These are phyloP conservation scores for Lineolata rhizophorae DNA, from an alignment of 495 filamentous ascomycete species.

Conservation along the genomic window DNA sequence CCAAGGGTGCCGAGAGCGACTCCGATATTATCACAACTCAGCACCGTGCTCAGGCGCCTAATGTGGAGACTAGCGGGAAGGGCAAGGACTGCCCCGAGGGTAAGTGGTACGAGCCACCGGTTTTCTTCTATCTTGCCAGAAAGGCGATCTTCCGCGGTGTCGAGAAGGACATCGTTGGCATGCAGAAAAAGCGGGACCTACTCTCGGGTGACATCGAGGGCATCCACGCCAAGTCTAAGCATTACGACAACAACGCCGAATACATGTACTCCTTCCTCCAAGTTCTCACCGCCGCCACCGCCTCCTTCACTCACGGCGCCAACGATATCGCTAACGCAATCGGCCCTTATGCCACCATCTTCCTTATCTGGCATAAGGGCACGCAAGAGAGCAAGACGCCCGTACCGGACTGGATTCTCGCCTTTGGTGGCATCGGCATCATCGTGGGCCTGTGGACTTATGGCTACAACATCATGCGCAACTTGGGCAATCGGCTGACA, in stretches of 20 bases:
- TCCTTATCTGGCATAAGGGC: conserved; percentile 38
- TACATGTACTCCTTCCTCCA: conserved; percentile 58
- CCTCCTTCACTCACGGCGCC: conserved; percentile 59
- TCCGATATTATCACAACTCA: not conserved
- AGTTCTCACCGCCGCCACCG: conserved; percentile 49
- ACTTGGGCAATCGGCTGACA: conserved; percentile 47
- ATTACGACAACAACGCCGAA: conserved; percentile 58
- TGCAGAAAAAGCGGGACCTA: conserved; percentile 5
- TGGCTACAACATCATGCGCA: conserved; percentile 48
- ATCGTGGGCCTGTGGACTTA: conserved; percentile 37
- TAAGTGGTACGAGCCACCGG: conserved; percentile 4
- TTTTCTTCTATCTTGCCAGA: conserved; percentile 4
- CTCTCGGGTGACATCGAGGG: conserved; percentile 10
- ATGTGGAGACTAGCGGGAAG: not conserved
- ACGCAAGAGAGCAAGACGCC: conserved; percentile 25
- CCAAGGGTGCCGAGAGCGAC: not conserved
- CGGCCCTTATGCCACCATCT: conserved; percentile 50
- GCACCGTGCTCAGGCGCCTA: not conserved
- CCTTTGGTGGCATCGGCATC: conserved; percentile 22
- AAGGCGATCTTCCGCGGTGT: conserved; percentile 9
- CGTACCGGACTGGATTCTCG: conserved; percentile 31
- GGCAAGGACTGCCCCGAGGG: conserved; percentile 2
- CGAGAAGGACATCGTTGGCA: conserved; percentile 9
- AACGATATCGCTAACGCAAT: conserved; percentile 65
- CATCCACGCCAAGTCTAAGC: conserved; percentile 34